Base-by-base conservation (phyloP, 2,329 filamentous ascomycete genomes). In the Simplicillium sp. region DNA sequence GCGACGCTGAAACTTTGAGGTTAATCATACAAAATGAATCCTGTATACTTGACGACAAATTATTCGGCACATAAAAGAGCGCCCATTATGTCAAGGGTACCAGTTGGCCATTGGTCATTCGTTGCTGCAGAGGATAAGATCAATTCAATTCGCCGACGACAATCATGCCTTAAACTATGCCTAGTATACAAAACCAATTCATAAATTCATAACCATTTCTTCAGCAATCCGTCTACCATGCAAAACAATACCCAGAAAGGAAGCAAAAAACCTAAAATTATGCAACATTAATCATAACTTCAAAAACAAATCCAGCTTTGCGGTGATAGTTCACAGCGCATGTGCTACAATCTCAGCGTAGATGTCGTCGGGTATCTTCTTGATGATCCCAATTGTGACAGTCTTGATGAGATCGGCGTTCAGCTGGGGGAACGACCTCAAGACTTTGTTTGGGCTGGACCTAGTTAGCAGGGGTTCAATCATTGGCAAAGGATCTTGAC, bases 341-440 rank as follows among this genome's bases (percentile, higher is more conserved):
- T 98, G 92, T 33, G 75, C 72, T 39, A 96, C 81, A 54, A 98
- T 87, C 58, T 95, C 87, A 38, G 84, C 80, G 56, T 96, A 98
- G 37, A 97, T 72, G 49, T 94, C 84, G 46, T 88, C 80, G 2
- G 92, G 90, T 41, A 98, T 88, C 69, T 89, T 92, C 51, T 83
- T 82, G 43, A 94, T 84, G 53, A 96, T 84, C 39, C 82, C 81
- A 50, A 96, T 80, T 1, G 90, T 90, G 42, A 94, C 76, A 36
- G 80, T 80, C 58, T 94, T 92, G 54, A 95, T 84, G 49, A 83
- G 80, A 51, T 87, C 82, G 4, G 89, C 84, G 50, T 94, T 81
- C 18, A 96, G 70, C 4, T 84, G 77, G 7, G 89, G 89, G 51
- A 96, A 87, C 2, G 84, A 89, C 42, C 89, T 76, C n/a, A 96